Base-by-base conservation (phyloP, 2,329 filamentous ascomycete genomes). In the Aspergillus felis region DNA sequence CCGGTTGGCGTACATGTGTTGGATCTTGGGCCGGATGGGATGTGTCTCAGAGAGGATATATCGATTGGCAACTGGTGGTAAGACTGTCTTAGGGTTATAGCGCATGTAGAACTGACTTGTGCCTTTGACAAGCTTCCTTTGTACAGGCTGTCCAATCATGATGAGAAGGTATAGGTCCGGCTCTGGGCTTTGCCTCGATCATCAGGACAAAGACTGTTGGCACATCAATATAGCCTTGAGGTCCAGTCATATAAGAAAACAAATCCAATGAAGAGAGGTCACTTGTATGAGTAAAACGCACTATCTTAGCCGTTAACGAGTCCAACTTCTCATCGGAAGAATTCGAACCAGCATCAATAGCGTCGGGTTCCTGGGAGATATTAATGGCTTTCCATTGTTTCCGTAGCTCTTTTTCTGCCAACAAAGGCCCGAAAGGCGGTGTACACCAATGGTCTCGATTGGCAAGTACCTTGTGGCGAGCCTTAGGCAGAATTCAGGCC, bases 21-120 rank as follows among this genome's bases (percentile, higher is more conserved):
- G 46, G 53, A 78, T 66, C 61, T 75, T 77, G 22, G 71, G 71
- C 17, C 68, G 68, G 51, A 78, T 66, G 1, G 72, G 69, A 61
- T 78, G 71, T 51, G 58, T 53, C 10, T 55, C 64, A 60, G 61
- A 51, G 32, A 32, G 50, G 38, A 70, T 53, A 64, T 74, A 72
- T 47, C 72, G 70, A n/a, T 46, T 20, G 32, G 69, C 73, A 50
- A 74, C 57, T 6, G 66, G 63, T 27, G 70, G 64, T 17, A 66
- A 61, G 22, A 66, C 47, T 29, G 64, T 53, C 27, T 64, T 59
- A 7, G 60, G 57, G 48, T 53, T 55, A 57, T 71, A 75, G 46
- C 63, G 63, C 29, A 72, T 20, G 17, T 57, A 38, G 25, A 72
- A 62, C n/a, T 60, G 58, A 10, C 58, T 61, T n/a, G 62, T 62